Conservation (phyloP, 768 basidiomycete species). For the Coprinopsis marcescibilis region DNA sequence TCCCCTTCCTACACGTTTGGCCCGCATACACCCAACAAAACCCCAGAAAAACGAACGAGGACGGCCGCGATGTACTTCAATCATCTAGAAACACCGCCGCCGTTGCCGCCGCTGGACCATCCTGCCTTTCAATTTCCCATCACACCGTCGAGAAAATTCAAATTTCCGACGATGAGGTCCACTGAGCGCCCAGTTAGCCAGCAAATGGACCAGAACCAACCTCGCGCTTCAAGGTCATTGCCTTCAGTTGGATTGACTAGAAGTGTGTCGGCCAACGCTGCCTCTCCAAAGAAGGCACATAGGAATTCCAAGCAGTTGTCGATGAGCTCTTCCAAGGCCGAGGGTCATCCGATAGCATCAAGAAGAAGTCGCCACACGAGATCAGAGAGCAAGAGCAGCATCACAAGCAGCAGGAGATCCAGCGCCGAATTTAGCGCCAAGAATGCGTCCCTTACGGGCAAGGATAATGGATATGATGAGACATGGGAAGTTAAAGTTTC, state of each 20-base stretch:
- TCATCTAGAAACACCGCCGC: constrained; percentile 36
- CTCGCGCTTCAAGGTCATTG: constrained; percentile 19
- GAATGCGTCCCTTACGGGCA: constrained; percentile 32
- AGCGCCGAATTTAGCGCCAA: constrained; percentile 56
- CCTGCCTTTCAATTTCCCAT: constrained; percentile 24
- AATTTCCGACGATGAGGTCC: no score
- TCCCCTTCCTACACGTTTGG: constrained; percentile 10
- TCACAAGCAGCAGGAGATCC: constrained; percentile 35
- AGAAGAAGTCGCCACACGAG: constrained; percentile 19
- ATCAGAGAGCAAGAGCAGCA: constrained; percentile 28
- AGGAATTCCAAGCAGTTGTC: constrained; percentile 1
- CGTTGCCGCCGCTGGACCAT: constrained; percentile 51
- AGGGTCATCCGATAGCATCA: constrained; percentile 3
- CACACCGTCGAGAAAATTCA: constrained; percentile 12
- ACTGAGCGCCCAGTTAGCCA: constrained; percentile 5
- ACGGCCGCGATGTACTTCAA: constrained; percentile 20
- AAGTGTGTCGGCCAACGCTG: constrained; percentile 11
- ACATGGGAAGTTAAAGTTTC: constrained; percentile 59
- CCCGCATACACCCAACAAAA: neutral
- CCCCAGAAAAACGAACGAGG: neutral
- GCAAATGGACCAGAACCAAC: constrained; percentile 4
- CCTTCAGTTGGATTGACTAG: constrained; percentile 14
- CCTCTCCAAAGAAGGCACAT: constrained; percentile 4
- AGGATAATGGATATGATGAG: constrained; percentile 27
- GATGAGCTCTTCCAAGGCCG: constrained; percentile 4